phyloP scores from a whole-genome alignment of 2,329 filamentous ascomycete genomes.

The Cladosporium oxysporum region DNA sequence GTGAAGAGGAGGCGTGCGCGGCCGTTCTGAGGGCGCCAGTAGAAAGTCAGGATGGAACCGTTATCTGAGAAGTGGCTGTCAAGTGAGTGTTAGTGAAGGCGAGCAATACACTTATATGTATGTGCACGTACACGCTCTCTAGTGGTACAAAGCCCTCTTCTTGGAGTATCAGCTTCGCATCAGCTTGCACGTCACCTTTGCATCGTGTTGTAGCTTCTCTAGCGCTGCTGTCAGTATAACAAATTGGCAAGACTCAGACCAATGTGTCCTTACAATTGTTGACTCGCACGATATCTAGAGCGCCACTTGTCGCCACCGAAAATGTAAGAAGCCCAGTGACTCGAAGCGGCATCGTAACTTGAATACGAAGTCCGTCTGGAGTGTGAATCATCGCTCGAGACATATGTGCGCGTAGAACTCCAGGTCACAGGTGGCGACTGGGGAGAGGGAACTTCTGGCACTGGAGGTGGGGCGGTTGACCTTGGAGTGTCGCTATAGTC shows the following conservation, averaged over 20 bases:
- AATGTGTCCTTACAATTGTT: neutral
- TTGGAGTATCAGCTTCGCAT: conserved; percentile 27
- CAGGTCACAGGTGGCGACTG: conserved; percentile 46
- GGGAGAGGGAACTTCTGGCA: conserved; percentile 42
- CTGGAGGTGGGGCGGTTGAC: conserved; percentile 31
- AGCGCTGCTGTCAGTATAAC: neutral
- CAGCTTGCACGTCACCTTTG: neutral
- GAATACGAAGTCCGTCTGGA: conserved; percentile 37
- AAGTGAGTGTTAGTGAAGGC: neutral
- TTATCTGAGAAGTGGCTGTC: conserved; percentile 45
- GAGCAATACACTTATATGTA: neutral
- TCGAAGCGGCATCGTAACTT: conserved; percentile 22
- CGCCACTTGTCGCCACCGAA: conserved; percentile 41
- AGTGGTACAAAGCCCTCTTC: conserved; percentile 46
- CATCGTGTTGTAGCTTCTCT: neutral
- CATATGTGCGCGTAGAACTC: conserved; percentile 42
- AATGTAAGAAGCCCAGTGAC: conserved; percentile 48
- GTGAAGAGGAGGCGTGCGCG: conserved; percentile 58
- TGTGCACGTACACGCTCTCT: conserved; percentile 37
- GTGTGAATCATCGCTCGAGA: conserved; percentile 27
- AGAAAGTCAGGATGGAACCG: conserved; percentile 42
- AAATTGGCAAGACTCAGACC: too few species aligned
- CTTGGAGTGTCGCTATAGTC: conserved; percentile 22
- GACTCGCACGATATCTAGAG: neutral
- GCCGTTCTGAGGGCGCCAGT: conserved; percentile 52